Percentiles rank a stretch among this genome's conserved stretches.
Evolutionary conservation across 1,284 basidiomycete species (phyloP).

Genomic region (Malassezia brasiliensis): DNA sequence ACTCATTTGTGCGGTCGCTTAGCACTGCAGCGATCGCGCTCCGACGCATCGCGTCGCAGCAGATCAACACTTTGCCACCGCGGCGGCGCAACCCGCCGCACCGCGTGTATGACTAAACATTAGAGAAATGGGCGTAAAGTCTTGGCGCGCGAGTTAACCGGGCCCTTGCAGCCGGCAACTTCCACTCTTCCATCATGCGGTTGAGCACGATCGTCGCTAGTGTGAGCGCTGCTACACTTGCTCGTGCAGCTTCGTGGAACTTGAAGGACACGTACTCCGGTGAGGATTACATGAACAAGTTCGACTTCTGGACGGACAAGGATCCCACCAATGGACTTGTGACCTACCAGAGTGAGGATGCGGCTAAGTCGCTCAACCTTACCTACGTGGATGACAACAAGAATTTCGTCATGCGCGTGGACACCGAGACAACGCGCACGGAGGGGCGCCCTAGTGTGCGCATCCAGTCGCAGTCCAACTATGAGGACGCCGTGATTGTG

Average conservation of each 20-base stretch:
- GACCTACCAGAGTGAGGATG: conserved; percentile 23
- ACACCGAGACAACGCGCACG: conserved; percentile 21
- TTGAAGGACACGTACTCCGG: conserved; percentile 18
- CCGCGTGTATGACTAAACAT: neutral
- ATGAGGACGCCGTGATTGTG: conserved; percentile 39
- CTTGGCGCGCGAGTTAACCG: neutral
- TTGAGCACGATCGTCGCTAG: neutral
- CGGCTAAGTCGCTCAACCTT: conserved; percentile 30
- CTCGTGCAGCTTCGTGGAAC: conserved; percentile 17
- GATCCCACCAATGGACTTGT: conserved; percentile 42
- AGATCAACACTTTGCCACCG: neutral
- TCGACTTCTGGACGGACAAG: conserved; percentile 30
- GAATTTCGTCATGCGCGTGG: conserved; percentile 36
- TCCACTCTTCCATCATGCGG: neutral
- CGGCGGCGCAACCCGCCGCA: neutral
- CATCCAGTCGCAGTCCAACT: conserved; percentile 33
- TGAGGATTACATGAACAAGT: conserved; percentile 28
- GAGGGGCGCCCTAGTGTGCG: conserved; percentile 34
- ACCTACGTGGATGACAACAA: conserved; percentile 25
- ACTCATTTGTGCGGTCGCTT: neutral
- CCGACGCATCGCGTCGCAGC: conserved; percentile 11
- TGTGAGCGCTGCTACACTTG: neutral
- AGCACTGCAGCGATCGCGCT: conserved; percentile 15
- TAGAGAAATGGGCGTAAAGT: neutral
- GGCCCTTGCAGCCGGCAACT: neutral